Conservation (phyloP, 495 filamentous ascomycete species). For the Penicillium lagena region DNA sequence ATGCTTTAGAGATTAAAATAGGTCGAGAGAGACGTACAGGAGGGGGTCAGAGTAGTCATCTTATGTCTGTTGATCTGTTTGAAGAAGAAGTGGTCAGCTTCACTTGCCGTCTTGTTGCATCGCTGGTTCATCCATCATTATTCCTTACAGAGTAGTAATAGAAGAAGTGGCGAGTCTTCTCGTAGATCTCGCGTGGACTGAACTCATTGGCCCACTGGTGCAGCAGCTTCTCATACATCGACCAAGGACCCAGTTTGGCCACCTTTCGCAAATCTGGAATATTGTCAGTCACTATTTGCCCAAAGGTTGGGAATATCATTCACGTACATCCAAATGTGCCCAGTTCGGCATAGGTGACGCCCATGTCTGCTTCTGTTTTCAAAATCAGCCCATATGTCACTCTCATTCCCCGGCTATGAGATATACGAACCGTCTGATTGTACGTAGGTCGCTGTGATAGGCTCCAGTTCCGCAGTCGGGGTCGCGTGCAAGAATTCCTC, state of each 20-base stretch:
- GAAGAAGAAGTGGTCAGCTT: too few relatives aligned
- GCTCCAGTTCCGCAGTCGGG: conserved; percentile 81
- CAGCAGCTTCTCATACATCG: conserved; percentile 62
- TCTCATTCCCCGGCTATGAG: too few relatives aligned
- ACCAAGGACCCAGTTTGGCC: conserved; percentile 66
- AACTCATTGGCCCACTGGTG: conserved; percentile 59
- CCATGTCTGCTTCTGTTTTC: conserved; percentile 64
- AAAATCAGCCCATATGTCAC: background rate
- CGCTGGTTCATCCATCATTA: too few relatives aligned
- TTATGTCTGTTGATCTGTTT: conserved; percentile 55
- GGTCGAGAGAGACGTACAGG: conserved; percentile 8
- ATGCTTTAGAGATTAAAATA: too few relatives aligned
- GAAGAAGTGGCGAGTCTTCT: conserved; percentile 67
- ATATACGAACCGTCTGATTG: background rate
- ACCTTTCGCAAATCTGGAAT: conserved; percentile 53
- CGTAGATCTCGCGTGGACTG: conserved; percentile 37
- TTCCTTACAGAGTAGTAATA: conserved; percentile 26
- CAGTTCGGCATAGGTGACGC: conserved; percentile 49
- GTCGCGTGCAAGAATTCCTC: conserved; percentile 65
- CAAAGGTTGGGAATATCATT: too few relatives aligned
- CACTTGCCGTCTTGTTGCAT: too few relatives aligned
- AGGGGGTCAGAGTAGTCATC: conserved; percentile 59
- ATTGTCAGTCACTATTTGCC: background rate
- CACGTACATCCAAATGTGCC: conserved; percentile 45
- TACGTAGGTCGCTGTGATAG: conserved; percentile 54